Evolutionary conservation across 148 eudicot species (phyloP).

Genomic region (Silene latifolia): DNA sequence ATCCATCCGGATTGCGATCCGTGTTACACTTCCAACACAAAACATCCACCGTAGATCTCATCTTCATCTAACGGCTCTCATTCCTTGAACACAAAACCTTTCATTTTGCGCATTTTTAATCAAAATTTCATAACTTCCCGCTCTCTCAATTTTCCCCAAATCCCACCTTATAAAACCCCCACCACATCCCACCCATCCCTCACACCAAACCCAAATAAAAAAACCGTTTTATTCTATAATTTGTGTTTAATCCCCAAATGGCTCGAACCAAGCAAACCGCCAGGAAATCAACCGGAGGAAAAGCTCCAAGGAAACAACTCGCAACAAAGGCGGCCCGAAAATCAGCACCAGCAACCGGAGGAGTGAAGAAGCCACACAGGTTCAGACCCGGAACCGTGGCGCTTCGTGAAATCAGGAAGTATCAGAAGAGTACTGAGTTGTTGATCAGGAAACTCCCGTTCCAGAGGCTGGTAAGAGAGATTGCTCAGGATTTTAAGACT

Average conservation of each 20-base stretch:
- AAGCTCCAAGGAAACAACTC: constrained; percentile 30
- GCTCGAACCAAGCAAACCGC: constrained; percentile 36
- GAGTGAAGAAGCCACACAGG: constrained; percentile 37
- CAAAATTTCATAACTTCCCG: neutral
- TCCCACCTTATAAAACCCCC: neutral
- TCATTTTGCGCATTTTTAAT: too few relatives aligned
- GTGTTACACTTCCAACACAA: neutral
- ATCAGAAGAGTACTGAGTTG: neutral
- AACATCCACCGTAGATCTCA: neutral
- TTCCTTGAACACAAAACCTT: neutral
- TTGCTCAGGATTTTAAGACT: constrained; percentile 38
- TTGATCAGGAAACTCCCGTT: neutral
- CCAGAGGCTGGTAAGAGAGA: constrained; percentile 21
- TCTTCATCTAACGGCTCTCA: neutral
- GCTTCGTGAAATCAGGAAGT: constrained; percentile 28
- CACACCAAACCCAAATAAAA: neutral
- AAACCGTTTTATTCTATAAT: neutral
- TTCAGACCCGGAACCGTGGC: constrained; percentile 35
- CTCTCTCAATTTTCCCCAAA: neutral
- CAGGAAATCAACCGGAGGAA: constrained; percentile 36
- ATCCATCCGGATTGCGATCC: neutral
- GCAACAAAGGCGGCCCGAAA: constrained; percentile 34
- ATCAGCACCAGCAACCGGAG: constrained; percentile 34
- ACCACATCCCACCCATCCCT: neutral
- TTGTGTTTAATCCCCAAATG: neutral